Evolutionary conservation across 352 stramenopile species (phyloP), one percentile per base, ranked within the genome.

Genomic region (Globisporangium splendens): DNA sequence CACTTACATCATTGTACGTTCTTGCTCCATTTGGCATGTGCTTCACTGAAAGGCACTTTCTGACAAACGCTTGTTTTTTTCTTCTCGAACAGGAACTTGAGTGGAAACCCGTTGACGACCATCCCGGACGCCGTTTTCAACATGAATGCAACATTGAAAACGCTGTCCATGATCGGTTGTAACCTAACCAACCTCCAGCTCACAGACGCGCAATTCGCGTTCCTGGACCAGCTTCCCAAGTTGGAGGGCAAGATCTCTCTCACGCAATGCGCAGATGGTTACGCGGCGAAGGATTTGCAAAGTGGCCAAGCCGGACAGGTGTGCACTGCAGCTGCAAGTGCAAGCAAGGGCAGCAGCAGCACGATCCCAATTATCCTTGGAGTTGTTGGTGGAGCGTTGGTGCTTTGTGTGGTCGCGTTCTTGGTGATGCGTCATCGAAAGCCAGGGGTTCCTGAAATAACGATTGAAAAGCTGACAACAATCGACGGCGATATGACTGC

Each of bases 141-240:
- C 2, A 75, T 83, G 69, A 65, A 64, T 0, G 38, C 38, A 13
- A 68, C 56, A 3, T 69, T 90, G 33, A 73, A 75, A 52, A 73
- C 66, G 18, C 50, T 90, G 22, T 79, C 64, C 42, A 75, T 91
- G 66, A 24, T 33, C 0, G 61, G 49, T 28, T 86, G 73, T 48
- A 83, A 86, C 63, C 61, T 91, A n/a, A 73, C 64, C 1, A 88
- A 89, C 51, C 20, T 88, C 17, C 56, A 74, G 42, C 63, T 91
- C 17, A 75, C 68, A 15, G 21, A 51, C 4, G 49, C 56, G 1
- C 75, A 89, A 52, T 39, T 78, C 48, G 50, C 62, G 13, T 46
- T 79, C 12, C 44, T 91, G 6, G 39, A 79, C 18, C 70, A 76
- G 24, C 28, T 88, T n/a, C 67, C 65, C 2, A 59, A 38, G 0